Conservation (phyloP, 2,329 filamentous ascomycete genomes). For the Penicillium sp. region DNA sequence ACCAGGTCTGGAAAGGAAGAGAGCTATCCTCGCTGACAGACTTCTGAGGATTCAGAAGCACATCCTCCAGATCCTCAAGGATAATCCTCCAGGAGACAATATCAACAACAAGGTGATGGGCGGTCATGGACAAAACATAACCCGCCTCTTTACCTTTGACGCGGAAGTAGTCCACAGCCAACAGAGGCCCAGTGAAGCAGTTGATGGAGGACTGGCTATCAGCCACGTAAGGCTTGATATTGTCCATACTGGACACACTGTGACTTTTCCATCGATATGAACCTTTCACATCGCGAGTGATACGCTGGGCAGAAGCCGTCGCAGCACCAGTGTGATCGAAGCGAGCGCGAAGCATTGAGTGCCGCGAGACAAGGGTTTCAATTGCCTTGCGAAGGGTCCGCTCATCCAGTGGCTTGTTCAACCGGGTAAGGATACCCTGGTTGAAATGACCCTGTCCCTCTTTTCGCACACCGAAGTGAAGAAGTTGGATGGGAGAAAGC, state of each 20-base stretch:
- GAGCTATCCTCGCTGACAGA: conserved; percentile 20
- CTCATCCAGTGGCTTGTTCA: conserved; percentile 26
- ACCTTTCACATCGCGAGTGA: conserved; percentile 27
- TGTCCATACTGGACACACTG: conserved; percentile 13
- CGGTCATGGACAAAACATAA: conserved; percentile 33
- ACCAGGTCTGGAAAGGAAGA: conserved; percentile 39
- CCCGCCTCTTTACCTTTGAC: conserved; percentile 30
- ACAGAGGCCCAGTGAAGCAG: conserved; percentile 36
- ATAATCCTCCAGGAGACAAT: conserved; percentile 42
- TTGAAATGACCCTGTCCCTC: conserved; percentile 38
- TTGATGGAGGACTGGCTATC: conserved; percentile 35
- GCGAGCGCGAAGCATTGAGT: conserved; percentile 39
- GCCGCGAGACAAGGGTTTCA: conserved; percentile 30
- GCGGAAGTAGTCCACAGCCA: conserved; percentile 43
- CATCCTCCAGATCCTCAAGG: conserved; percentile 37
- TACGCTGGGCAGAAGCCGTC: conserved; percentile 24
- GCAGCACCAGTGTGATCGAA: conserved; percentile 22
- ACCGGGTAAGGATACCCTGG: conserved; percentile 35
- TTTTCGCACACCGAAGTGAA: conserved; percentile 35
- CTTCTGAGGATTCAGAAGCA: conserved; percentile 30
- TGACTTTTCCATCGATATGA: conserved; percentile 30
- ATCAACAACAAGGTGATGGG: conserved; percentile 39
- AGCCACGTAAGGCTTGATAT: conserved; percentile 24
- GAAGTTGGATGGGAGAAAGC: conserved; percentile 38
- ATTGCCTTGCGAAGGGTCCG: conserved; percentile 26